Percentiles rank a stretch among this genome's conserved stretches.
These are phyloP conservation scores for Abrus pulchellus DNA, from an alignment of 306 rosid genomes.

Conservation along the genomic window DNA sequence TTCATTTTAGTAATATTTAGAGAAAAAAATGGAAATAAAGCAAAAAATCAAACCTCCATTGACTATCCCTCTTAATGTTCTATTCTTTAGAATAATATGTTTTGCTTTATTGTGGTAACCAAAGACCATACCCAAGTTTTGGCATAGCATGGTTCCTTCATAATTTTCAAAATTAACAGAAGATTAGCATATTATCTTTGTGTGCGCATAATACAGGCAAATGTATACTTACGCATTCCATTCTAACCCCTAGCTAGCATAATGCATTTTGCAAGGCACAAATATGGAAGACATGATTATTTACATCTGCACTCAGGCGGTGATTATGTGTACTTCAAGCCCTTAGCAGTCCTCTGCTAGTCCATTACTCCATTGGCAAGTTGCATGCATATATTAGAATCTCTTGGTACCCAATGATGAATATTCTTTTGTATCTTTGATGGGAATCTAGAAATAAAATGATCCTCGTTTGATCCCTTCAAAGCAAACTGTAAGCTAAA, in stretches of 20 bases:
- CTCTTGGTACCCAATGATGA: neutral
- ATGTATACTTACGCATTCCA: neutral
- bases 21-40: neutral
- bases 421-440: slow-evolving; percentile 19
- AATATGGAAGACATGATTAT: neutral
- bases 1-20: neutral
- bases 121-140: neutral
- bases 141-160: slow-evolving; percentile 26
- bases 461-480: neutral
- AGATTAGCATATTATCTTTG: neutral
- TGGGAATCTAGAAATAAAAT: slow-evolving; percentile 21
- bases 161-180: slow-evolving; percentile 25
- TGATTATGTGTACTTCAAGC: neutral
- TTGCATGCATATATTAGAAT: neutral
- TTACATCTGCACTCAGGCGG: neutral
- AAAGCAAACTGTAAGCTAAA: slow-evolving; percentile 1
- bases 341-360: neutral
- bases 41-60: neutral
- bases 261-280: neutral
- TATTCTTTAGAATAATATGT: slow-evolving; percentile 1
- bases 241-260: slow-evolving; percentile 1
- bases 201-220: neutral
- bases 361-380: neutral
- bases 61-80: neutral
- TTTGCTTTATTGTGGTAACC: neutral